These are phyloP conservation scores for Fusarium setosum DNA, from an alignment of 2,329 filamentous ascomycete species.

Conservation along the genomic window DNA sequence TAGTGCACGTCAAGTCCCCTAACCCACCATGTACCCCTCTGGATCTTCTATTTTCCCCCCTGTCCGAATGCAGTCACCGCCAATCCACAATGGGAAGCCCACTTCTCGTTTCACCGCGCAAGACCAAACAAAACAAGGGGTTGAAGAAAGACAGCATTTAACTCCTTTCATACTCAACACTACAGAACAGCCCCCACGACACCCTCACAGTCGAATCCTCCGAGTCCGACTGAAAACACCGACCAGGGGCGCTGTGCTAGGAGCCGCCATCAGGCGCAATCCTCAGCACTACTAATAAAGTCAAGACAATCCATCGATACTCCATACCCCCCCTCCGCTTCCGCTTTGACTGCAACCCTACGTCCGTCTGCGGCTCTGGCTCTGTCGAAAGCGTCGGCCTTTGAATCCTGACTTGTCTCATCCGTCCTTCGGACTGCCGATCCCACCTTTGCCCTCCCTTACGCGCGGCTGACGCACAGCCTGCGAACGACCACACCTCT, in stretches of 20 bases:
- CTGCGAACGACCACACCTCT: background rate
- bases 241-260: background rate
- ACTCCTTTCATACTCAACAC: background rate
- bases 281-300: constrained; percentile 1
- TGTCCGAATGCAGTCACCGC: constrained; percentile 7
- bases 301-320: background rate
- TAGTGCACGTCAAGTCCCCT: constrained; percentile 15
- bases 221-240: background rate
- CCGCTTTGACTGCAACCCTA: constrained; percentile 20
- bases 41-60: constrained; percentile 36
- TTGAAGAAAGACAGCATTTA: background rate
- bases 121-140: constrained; percentile 22
- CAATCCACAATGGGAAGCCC: constrained; percentile 18
- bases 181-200: background rate
- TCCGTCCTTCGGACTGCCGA: constrained; percentile 18
- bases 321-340: background rate
- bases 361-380: constrained; percentile 20
- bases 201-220: background rate
- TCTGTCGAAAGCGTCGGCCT: constrained; percentile 14
- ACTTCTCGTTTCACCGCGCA: background rate
- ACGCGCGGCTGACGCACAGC: constrained; percentile 10
- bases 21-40: constrained; percentile 14
- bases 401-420: constrained; percentile 2
- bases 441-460: constrained; percentile 20
- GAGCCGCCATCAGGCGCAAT: constrained; percentile 12